Base-by-base conservation (phyloP, 1,284 basidiomycete genomes). In the Ceratobasidium sp. region DNA sequence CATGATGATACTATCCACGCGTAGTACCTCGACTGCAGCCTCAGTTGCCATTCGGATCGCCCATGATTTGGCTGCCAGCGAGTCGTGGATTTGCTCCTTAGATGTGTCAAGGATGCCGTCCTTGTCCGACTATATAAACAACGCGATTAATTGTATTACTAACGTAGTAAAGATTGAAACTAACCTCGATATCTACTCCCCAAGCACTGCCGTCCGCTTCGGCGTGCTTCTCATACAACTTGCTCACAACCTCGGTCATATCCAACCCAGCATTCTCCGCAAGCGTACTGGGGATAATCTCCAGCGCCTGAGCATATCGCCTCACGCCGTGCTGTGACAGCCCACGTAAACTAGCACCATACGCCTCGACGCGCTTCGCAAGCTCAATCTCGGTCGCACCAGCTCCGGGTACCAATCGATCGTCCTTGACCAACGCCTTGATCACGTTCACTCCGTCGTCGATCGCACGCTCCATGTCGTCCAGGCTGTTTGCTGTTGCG, bases 391-490 rank as follows among this genome's bases (percentile, higher is more conserved):
- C 97, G 36, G 91, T 89, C 1, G 97, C 94, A 26, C 97, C 97
- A 1, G 96, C 97, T 16, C 97, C 97, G 5, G 97, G 92, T 0
- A 99, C 93, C 65, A 98, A 85, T 57, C 96, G 85, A 28, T 90
- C 86, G 78, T 99, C 97, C 78, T 96, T 95, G 76, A 98, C 83
- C 72, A 99, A 82, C 34, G 93, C 88, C 83, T 98, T 97, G 82
- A 99, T 92, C 52, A 97, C 96, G 81, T 96, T 97, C 76, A 97
- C 95, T 30, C 97, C 97, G 78, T 99, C 97, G 79, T 99, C 97
- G 69, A 99, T 87, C 32, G 96, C 95, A 32, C 97, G 89, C 81
- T 99, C 92, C 28, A 99, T 88, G 80, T 99, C 97, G 80, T 99
- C 97, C 67, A 99, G 84, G 76, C 91, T 89, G 82, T 97, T 98